Conservation (phyloP, 2,329 filamentous ascomycete species). For the Orbilia brochopaga region DNA sequence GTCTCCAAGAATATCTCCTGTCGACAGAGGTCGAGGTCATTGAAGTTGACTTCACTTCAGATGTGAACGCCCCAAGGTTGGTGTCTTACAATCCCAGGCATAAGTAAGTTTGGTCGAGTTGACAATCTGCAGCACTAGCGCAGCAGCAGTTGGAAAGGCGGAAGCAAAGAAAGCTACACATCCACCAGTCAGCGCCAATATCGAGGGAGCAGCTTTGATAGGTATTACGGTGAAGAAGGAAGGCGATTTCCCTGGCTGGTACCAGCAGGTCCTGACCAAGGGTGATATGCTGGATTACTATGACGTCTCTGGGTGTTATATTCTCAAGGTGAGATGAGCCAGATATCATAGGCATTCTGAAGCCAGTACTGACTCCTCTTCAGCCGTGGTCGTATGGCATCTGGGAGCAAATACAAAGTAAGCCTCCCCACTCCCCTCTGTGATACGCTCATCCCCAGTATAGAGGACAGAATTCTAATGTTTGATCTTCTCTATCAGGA, state of each 20-base stretch:
- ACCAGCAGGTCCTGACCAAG: slow-evolving; percentile 96
- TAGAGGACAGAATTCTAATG: background rate
- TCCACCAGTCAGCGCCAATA: slow-evolving; percentile 61
- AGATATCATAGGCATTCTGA: background rate
- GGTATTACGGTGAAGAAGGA: slow-evolving; percentile 86
- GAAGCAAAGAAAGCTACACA: slow-evolving; percentile 61
- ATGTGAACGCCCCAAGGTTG: slow-evolving; percentile 24
- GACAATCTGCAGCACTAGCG: slow-evolving; percentile 8
- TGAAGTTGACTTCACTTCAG: slow-evolving; percentile 48
- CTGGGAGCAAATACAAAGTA: slow-evolving; percentile 70
- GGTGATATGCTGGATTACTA: slow-evolving; percentile 98
- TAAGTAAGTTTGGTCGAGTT: background rate
- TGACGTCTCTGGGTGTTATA: slow-evolving; percentile 96
- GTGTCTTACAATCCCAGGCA: background rate
- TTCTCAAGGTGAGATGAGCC: slow-evolving; percentile 69
- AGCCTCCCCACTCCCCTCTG: slow-evolving; percentile 60
- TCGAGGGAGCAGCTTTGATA: slow-evolving; percentile 71
- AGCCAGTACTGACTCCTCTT: slow-evolving; percentile 18
- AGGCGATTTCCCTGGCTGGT: slow-evolving; percentile 91
- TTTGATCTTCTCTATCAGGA: slow-evolving; percentile 15
- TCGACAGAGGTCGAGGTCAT: slow-evolving; percentile 53
- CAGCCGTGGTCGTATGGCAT: slow-evolving; percentile 70
- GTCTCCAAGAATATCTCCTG: slow-evolving; percentile 53
- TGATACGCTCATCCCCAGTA: background rate
- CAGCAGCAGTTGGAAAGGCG: slow-evolving; percentile 56